Conservation (phyloP, 495 filamentous ascomycete genomes). For the Penicillium simplicissimum region DNA sequence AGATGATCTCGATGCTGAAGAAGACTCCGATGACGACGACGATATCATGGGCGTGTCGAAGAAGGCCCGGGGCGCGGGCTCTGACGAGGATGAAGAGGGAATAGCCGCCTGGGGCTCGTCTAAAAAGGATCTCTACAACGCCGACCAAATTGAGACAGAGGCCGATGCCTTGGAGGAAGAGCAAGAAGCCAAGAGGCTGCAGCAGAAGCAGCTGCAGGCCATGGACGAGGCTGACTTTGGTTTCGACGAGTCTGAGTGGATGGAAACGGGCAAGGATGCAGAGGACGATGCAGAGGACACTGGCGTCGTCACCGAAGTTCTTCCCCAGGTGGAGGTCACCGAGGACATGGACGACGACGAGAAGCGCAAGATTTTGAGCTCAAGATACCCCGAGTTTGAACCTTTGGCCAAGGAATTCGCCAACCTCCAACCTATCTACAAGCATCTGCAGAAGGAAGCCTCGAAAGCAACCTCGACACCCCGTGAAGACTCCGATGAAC, state of each 20-base stretch:
- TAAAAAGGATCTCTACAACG: constrained; percentile 89
- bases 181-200: constrained; percentile 78
- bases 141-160: constrained; percentile 86
- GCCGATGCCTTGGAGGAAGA: constrained; percentile 92
- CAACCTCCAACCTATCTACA: constrained; percentile 65
- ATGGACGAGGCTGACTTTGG: constrained; percentile 90
- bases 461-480: constrained; percentile 48
- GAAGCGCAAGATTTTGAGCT: constrained; percentile 70
- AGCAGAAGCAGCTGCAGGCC: constrained; percentile 82
- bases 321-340: constrained; percentile 79
- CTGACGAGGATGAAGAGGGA: constrained; percentile 68
- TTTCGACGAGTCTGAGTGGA: constrained; percentile 87
- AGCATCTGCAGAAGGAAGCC: constrained; percentile 56
- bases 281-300: constrained; percentile 41
- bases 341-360: constrained; percentile 77
- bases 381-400: constrained; percentile 89
- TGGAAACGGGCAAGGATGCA: constrained; percentile 45
- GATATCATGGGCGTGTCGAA: constrained; percentile 33
- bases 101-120: constrained; percentile 82
- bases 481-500: constrained; percentile 31
- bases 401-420: constrained; percentile 78
- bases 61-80: constrained; percentile 24
- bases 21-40: constrained; percentile 41
- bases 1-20: constrained; percentile 54
- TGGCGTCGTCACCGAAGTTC: constrained; percentile 72